These are phyloP conservation scores for Scytalidium lignicola DNA, from an alignment of 2,329 filamentous ascomycete genomes.

Conservation along the genomic window DNA sequence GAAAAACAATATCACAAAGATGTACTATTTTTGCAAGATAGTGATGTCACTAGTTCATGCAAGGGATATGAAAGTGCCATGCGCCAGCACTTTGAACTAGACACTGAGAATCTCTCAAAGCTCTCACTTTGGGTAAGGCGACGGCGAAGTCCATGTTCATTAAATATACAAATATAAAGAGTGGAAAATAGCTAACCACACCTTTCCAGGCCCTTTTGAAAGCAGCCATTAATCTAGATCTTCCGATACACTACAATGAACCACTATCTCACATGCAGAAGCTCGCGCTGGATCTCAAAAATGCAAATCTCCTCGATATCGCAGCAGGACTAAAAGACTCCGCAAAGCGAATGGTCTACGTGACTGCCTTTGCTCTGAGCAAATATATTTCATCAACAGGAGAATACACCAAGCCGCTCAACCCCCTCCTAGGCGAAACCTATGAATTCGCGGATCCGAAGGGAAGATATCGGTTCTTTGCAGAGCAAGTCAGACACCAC, in stretches of 20 bases:
- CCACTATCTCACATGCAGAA: conserved; percentile 92
- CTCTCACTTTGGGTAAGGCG: conserved; percentile 85
- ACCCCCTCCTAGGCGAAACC: conserved; percentile 90
- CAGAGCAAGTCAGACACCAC: conserved; percentile 97
- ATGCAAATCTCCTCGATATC: conserved; percentile 83
- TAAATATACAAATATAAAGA: not conserved
- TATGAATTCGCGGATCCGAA: conserved; percentile 95
- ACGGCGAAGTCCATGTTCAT: not conserved
- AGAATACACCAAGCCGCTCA: conserved; percentile 96
- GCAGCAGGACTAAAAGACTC: conserved; percentile 83
- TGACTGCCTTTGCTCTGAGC: conserved; percentile 91
- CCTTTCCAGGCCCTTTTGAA: conserved; percentile 99
- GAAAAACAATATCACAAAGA: too few relatives aligned
- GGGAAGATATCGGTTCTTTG: conserved; percentile 96
- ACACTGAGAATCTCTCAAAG: conserved; percentile 87
- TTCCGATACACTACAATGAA: conserved; percentile 98
- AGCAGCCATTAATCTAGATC: conserved; percentile 99
- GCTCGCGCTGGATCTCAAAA: conserved; percentile 97
- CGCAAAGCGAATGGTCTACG: conserved; percentile 87
- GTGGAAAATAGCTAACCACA: conserved; percentile 55
- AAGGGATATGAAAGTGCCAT: conserved; percentile 88
- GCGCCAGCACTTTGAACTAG: conserved; percentile 74
- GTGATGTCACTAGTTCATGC: conserved; percentile 72
- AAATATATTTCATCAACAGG: conserved; percentile 97
- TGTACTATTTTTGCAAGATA: too few relatives aligned